A percentile compares a stretch with the other conserved stretches of the same genome.
phyloP scores from a whole-genome alignment of 352 stramenopile genomes.

The Globisporangium cederbergense region DNA sequence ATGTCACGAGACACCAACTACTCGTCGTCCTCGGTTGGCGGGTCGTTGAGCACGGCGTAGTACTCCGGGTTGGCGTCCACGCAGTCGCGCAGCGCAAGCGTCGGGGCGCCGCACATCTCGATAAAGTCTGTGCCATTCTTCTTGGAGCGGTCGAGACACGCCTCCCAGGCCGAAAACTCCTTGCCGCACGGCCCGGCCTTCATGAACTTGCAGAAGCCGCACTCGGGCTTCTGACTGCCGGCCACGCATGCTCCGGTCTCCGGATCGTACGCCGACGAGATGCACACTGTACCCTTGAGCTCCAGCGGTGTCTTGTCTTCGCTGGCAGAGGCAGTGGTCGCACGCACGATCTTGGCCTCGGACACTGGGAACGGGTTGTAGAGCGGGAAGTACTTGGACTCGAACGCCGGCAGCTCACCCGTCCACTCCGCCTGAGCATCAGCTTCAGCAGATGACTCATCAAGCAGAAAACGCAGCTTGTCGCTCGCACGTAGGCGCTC shows the following conservation, averaged over 20 bases:
- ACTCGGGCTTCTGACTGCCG: constrained; percentile 66
- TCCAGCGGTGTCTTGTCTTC: constrained; percentile 24
- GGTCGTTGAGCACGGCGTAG: constrained; percentile 79
- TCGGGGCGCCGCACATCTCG: constrained; percentile 71
- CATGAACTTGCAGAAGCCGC: constrained; percentile 90
- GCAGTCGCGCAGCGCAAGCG: constrained; percentile 76
- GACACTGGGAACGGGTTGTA: constrained; percentile 78
- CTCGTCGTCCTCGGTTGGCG: constrained; percentile 36
- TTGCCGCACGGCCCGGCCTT: constrained; percentile 80
- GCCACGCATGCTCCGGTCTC: constrained; percentile 42
- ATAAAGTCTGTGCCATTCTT: constrained; percentile 73
- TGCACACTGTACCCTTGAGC: constrained; percentile 63
- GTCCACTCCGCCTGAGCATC: constrained; percentile 30
- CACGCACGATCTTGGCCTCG: constrained; percentile 33
- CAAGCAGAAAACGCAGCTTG: constrained; percentile 51
- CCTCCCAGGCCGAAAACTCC: constrained; percentile 81
- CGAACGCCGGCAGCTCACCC: constrained; percentile 64
- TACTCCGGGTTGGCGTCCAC: constrained; percentile 88
- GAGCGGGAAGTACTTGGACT: constrained; percentile 67
- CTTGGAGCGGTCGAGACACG: constrained; percentile 78
- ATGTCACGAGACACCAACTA: constrained; percentile 10
- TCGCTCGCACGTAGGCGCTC: constrained; percentile 68
- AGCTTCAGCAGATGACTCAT: constrained; percentile 18
- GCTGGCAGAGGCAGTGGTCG: background rate
- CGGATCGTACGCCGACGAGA: constrained; percentile 62